phyloP scores from a whole-genome alignment of 2,329 filamentous ascomycete genomes.

The Aspergillus felis region DNA sequence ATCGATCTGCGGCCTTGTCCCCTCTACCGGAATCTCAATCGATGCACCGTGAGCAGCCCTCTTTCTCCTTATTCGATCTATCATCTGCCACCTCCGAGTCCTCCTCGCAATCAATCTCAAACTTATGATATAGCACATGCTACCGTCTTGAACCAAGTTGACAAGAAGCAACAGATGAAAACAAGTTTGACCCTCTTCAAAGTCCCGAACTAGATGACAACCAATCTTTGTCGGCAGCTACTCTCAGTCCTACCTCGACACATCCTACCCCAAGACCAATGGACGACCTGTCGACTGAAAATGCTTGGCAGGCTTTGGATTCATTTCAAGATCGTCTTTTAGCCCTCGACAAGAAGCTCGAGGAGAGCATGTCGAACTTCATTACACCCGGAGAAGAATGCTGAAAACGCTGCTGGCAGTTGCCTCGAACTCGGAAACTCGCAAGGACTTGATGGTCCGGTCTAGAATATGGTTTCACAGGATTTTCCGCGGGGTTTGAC shows the following conservation, averaged over 20 bases:
- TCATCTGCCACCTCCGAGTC: background rate
- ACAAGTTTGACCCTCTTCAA: constrained; percentile 21
- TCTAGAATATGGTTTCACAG: background rate
- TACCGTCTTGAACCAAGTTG: constrained; percentile 1
- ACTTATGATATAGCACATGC: background rate
- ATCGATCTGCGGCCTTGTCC: constrained; percentile 25
- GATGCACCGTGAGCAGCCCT: constrained; percentile 20
- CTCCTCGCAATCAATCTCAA: background rate
- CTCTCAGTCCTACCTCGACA: constrained; percentile 9
- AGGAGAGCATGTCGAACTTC: constrained; percentile 13
- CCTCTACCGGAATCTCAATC: constrained; percentile 27
- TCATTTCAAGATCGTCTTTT: constrained; percentile 16
- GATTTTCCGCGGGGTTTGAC: background rate
- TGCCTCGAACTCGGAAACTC: background rate
- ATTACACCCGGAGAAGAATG: constrained; percentile 10
- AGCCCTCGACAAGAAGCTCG: constrained; percentile 15
- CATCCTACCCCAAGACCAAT: constrained; percentile 11
- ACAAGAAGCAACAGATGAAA: constrained; percentile 17
- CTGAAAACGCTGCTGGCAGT: background rate
- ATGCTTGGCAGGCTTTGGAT: constrained; percentile 14
- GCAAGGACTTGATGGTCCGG: background rate
- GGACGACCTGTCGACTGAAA: background rate
- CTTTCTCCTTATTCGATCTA: constrained; percentile 8
- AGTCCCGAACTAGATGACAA: constrained; percentile 26
- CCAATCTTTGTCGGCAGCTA: constrained; percentile 14